These are phyloP conservation scores for Trichoderma guizhouense DNA, from an alignment of 2,329 filamentous ascomycete species.

Conservation along the genomic window DNA sequence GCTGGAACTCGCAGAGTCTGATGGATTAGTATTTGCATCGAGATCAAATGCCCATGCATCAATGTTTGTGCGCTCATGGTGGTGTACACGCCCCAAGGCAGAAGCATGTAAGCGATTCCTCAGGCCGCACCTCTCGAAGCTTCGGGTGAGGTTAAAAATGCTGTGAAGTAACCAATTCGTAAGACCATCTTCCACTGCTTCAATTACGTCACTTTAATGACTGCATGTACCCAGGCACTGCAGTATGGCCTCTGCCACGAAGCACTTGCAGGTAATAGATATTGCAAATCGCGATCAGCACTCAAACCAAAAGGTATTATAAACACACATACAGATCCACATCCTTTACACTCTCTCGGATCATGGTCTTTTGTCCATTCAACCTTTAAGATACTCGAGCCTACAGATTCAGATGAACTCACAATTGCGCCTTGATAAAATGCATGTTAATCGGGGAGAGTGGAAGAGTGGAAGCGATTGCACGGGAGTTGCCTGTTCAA, in stretches of 20 bases:
- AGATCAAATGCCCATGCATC: no score
- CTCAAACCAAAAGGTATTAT: neutral
- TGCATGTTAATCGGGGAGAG: no score
- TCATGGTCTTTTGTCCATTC: no score
- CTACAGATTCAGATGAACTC: no score
- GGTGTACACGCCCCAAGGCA: neutral
- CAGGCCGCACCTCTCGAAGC: neutral
- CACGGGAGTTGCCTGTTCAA: neutral
- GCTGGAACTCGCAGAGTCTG: fast-evolving
- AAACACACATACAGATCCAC: neutral
- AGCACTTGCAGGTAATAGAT: neutral
- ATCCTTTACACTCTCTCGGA: neutral
- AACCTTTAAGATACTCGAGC: no score
- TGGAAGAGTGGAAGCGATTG: no score
- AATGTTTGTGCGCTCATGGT: no score
- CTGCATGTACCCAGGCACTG: neutral
- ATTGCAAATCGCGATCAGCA: neutral
- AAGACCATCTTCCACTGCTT: neutral
- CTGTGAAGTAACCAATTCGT: neutral
- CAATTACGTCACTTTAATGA: neutral
- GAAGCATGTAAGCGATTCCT: neutral
- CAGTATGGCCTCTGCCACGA: neutral
- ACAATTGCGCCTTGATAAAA: no score
- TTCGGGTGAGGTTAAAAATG: neutral
- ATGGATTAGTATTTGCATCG: neutral